Conservation (phyloP, 73 alveolate species). For the Effrenium voratum region DNA sequence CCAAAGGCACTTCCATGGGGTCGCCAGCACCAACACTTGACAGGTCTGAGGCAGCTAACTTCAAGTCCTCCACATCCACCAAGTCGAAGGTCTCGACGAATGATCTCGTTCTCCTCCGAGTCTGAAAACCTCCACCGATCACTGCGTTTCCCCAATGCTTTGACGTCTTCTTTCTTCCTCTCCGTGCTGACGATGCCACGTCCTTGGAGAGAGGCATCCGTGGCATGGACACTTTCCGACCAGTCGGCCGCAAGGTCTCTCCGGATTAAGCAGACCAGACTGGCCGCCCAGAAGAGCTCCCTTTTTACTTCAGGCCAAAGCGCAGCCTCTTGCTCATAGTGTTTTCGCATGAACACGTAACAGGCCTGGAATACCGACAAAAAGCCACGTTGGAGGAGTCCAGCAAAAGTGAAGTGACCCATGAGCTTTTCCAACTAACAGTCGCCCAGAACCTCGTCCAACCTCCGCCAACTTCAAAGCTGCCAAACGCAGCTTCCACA, state of each 20-base stretch:
- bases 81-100: not conserved
- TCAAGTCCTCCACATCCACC: not conserved
- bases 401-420: slow-evolving; percentile 2
- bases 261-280: not conserved
- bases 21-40: not conserved
- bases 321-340: not conserved
- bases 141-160: not conserved
- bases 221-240: not conserved
- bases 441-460: not conserved
- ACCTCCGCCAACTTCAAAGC: too few species aligned
- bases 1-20: not conserved
- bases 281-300: not conserved
- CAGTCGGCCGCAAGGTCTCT: not conserved
- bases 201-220: not conserved
- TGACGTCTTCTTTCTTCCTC: not conserved
- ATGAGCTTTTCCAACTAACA: not conserved
- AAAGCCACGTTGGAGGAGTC: not conserved
- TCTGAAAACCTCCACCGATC: slow-evolving; percentile 3
- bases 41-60: not conserved
- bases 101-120: not conserved
- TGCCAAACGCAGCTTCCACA: not conserved
- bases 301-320: not conserved
- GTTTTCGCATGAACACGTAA: not conserved
- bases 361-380: not conserved
- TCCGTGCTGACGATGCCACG: not conserved